Evolutionary conservation across 2,329 filamentous ascomycete species (phyloP).

Genomic region (Aspergillus transmontanensis): DNA sequence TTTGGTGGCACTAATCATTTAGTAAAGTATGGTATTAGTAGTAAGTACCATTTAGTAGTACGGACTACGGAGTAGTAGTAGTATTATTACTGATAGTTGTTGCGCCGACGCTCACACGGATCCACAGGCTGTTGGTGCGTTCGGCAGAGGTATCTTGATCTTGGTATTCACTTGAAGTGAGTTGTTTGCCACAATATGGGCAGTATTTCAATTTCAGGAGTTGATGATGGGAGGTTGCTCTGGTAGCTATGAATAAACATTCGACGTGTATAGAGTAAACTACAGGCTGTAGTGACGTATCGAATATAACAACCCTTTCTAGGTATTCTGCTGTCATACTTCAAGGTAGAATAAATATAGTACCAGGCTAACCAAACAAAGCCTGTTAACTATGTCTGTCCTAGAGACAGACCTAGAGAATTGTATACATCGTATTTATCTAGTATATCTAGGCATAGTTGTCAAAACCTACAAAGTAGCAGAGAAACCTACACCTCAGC

Average conservation of each 20-base stretch:
- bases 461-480: not conserved
- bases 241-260: not conserved
- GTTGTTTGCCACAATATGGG: not conserved
- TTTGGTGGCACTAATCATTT: not conserved
- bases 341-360: not conserved
- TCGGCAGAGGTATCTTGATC: not conserved
- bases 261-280: not conserved
- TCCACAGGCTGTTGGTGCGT: not conserved
- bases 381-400: no score
- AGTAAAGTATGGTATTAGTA: not conserved
- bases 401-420: not conserved
- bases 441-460: not conserved
- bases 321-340: not conserved
- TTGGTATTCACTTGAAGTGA: not conserved
- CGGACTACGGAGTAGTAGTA: not conserved
- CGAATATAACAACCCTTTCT: not conserved
- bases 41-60: not conserved
- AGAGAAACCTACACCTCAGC: not conserved
- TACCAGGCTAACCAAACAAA: not conserved
- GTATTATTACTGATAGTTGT: not conserved
- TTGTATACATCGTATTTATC: not conserved
- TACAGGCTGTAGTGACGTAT: not conserved
- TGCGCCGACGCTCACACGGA: not conserved
- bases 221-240: not conserved
- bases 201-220: not conserved